These are phyloP conservation scores for Puccinia novopanici DNA, from an alignment of 1,284 basidiomycete species.

Conservation along the genomic window DNA sequence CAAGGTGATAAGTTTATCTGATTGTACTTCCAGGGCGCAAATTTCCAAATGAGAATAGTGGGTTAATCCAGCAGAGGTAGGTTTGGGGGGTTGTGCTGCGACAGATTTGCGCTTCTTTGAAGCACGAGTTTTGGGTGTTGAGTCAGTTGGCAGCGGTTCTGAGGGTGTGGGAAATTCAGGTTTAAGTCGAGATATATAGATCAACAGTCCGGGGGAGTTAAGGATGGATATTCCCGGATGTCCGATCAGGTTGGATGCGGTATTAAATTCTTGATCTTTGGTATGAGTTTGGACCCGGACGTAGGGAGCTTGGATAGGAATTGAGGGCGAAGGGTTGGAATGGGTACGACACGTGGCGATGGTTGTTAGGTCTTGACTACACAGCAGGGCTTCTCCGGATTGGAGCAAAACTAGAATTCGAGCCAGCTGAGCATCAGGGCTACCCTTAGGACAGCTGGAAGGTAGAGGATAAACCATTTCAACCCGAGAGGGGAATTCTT, in stretches of 20 bases:
- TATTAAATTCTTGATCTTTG: neutral
- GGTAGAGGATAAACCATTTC: conserved; percentile 30
- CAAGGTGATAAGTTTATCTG: neutral
- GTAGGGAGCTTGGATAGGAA: neutral
- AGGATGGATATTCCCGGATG: neutral
- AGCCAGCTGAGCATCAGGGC: neutral
- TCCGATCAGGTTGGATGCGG: conserved; percentile 15
- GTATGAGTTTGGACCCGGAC: conserved; percentile 14
- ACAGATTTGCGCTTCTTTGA: conserved; percentile 43
- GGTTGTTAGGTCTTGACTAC: conserved; percentile 18
- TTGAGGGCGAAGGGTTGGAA: conserved; percentile 1
- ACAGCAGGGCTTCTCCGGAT: conserved; percentile 24
- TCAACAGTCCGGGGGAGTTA: neutral
- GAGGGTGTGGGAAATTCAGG: neutral
- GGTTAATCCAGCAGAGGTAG: neutral
- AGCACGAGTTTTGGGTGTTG: conserved; percentile 16
- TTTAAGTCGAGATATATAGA: conserved; percentile 32
- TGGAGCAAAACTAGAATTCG: conserved; percentile 33
- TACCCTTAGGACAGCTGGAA: neutral
- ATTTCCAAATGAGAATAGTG: conserved; percentile 40
- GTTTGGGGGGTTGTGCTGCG: neutral
- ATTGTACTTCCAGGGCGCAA: conserved; percentile 11
- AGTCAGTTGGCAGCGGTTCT: neutral
- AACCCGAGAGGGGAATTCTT: conserved; percentile 37
- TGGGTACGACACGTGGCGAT: conserved; percentile 22